These are phyloP conservation scores for Lignosus rhinocerotis DNA, from an alignment of 1,284 basidiomycete species.

Conservation along the genomic window DNA sequence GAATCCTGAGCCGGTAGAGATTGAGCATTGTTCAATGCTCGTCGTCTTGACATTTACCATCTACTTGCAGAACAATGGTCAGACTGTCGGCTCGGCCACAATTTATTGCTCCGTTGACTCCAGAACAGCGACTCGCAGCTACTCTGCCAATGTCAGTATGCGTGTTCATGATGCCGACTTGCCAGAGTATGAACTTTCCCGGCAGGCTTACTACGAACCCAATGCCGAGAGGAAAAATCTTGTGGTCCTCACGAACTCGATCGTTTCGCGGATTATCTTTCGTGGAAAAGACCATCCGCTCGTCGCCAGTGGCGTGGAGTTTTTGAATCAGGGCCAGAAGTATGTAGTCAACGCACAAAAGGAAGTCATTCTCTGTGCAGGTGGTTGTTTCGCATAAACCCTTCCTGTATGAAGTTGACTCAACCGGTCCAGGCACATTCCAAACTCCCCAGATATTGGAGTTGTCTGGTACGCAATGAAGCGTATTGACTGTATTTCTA, in stretches of 20 bases:
- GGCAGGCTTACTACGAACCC: conserved; percentile 11
- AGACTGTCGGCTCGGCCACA: conserved; percentile 8
- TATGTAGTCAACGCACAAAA: conserved; percentile 22
- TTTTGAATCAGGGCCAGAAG: conserved; percentile 20
- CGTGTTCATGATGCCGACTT: too few relatives aligned
- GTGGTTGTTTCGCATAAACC: conserved; percentile 12
- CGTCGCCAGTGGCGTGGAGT: conserved; percentile 54
- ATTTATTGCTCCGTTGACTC: conserved; percentile 8
- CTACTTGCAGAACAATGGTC: conserved; percentile 3
- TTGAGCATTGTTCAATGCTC: not conserved
- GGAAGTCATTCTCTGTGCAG: conserved; percentile 30
- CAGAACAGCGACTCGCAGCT: conserved; percentile 5
- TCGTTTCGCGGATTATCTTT: conserved; percentile 14
- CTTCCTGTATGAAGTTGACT: not conserved
- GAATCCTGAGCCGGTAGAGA: conserved; percentile 12
- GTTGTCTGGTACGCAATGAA: conserved; percentile 38
- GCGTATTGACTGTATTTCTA: conserved; percentile 19
- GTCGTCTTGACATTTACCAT: not conserved
- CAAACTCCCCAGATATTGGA: conserved; percentile 40
- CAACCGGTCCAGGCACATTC: conserved; percentile 19
- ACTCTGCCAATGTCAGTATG: conserved; percentile 8
- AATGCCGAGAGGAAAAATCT: conserved; percentile 10
- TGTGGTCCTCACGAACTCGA: conserved; percentile 20
- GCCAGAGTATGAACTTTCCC: not conserved
- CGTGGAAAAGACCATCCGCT: not conserved